Evolutionary conservation across 179 eudicot genomes (phyloP).

Genomic region (Nepenthes alata): DNA sequence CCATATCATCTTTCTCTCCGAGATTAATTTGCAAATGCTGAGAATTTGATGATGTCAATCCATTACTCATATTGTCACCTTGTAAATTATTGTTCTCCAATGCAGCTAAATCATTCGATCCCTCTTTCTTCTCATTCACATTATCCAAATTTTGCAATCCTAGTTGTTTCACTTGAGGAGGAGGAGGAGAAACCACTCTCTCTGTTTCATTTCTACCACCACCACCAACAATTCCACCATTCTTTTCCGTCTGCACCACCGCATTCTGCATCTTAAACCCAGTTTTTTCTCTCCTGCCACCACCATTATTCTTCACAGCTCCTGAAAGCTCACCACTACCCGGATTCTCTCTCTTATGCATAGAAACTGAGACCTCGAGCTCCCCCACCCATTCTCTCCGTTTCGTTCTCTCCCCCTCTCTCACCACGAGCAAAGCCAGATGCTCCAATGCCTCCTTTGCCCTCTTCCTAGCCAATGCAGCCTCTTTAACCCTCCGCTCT

Average conservation of each 20-base stretch:
- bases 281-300: not conserved
- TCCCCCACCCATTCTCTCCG: constrained; percentile 7
- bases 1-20: not conserved
- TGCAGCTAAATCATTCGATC: not conserved
- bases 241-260: constrained; percentile 6
- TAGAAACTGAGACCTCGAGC: constrained; percentile 20
- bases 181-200: constrained; percentile 1
- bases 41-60: constrained; percentile 5
- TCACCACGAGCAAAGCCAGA: constrained; percentile 22
- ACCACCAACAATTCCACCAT: not conserved
- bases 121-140: not conserved
- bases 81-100: not conserved
- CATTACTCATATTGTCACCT: constrained; percentile 10
- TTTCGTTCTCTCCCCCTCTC: constrained; percentile 23
- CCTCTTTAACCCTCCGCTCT: constrained; percentile 58
- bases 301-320: constrained; percentile 4
- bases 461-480: constrained; percentile 54
- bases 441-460: constrained; percentile 67
- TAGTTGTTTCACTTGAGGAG: not conserved
- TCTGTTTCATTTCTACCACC: not conserved
- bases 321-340: constrained; percentile 24
- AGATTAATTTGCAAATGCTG: constrained; percentile 13
- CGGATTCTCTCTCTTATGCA: constrained; percentile 58
- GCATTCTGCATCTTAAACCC: constrained; percentile 3
- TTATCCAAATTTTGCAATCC: not conserved